These are phyloP conservation scores for Elongisporangium anandrum DNA, from an alignment of 352 stramenopile species.

Conservation along the genomic window DNA sequence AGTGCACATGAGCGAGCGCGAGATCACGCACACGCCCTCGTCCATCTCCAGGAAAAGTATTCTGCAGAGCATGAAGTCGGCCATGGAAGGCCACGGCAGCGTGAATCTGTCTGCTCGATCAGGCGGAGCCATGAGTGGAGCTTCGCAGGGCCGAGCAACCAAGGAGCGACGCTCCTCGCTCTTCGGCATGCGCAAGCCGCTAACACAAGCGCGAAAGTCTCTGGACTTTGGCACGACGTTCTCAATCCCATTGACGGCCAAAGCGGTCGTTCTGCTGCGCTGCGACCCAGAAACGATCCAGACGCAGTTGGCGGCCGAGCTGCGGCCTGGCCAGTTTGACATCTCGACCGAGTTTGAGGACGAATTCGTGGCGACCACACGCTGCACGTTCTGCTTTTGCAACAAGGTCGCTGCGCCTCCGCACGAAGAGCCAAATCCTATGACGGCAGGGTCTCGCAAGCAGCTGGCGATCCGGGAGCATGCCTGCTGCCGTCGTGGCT, in stretches of 20 bases:
- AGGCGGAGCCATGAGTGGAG: not conserved
- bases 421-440: not conserved
- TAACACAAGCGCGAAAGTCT: constrained; percentile 12
- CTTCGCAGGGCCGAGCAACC: not conserved
- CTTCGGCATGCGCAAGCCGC: constrained; percentile 20
- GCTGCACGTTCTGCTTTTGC: not conserved
- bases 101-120: constrained; percentile 1
- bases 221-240: constrained; percentile 27
- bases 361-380: not conserved
- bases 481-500: not conserved
- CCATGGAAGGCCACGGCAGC: not conserved
- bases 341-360: not conserved
- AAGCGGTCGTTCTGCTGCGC: constrained; percentile 12
- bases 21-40: not conserved
- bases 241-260: constrained; percentile 9
- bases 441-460: not conserved
- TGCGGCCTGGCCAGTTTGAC: not conserved
- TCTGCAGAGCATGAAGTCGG: not conserved
- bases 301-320: not conserved
- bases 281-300: constrained; percentile 12
- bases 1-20: constrained; percentile 22
- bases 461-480: not conserved
- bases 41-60: not conserved
- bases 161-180: constrained; percentile 22
- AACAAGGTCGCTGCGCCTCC: not conserved